These are phyloP conservation scores for Zygoascus flipseniorum DNA, from an alignment of 805 yeast species.

Conservation along the genomic window DNA sequence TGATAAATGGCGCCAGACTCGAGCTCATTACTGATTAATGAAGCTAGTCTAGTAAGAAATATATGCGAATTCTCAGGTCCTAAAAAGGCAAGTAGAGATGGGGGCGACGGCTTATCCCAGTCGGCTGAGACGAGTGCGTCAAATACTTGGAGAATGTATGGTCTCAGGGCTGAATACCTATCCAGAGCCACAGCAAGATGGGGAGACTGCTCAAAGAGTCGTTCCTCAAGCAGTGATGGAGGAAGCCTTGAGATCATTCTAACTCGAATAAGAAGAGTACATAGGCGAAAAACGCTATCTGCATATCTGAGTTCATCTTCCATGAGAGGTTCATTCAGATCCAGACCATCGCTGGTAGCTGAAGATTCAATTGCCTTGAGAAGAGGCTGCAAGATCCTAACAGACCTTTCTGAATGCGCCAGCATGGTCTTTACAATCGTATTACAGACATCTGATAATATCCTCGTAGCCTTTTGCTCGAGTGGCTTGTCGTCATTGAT, in stretches of 20 bases:
- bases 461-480: constrained; percentile 37
- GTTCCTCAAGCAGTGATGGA: constrained; percentile 59
- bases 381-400: constrained; percentile 49
- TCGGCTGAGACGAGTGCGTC: constrained; percentile 30
- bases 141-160: constrained; percentile 45
- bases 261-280: constrained; percentile 47
- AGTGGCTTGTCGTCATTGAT: constrained; percentile 35
- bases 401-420: constrained; percentile 39
- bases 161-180: constrained; percentile 39
- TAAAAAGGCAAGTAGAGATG: constrained; percentile 74
- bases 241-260: constrained; percentile 41
- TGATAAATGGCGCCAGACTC: constrained; percentile 15
- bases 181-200: constrained; percentile 51
- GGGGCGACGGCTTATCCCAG: constrained; percentile 39
- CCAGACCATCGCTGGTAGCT: constrained; percentile 28
- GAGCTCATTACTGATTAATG: constrained; percentile 47
- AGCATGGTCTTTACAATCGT: constrained; percentile 50
- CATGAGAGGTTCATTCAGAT: constrained; percentile 14
- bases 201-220: constrained; percentile 48
- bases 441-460: constrained; percentile 43
- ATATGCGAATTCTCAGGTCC: constrained; percentile 56
- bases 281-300: constrained; percentile 43
- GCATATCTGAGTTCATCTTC: constrained; percentile 39
- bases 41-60: constrained; percentile 49
- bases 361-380: constrained; percentile 38